These are phyloP conservation scores for Cenchrus fungigraminus DNA, from an alignment of 176 grass and related monocot species.

Conservation along the genomic window DNA sequence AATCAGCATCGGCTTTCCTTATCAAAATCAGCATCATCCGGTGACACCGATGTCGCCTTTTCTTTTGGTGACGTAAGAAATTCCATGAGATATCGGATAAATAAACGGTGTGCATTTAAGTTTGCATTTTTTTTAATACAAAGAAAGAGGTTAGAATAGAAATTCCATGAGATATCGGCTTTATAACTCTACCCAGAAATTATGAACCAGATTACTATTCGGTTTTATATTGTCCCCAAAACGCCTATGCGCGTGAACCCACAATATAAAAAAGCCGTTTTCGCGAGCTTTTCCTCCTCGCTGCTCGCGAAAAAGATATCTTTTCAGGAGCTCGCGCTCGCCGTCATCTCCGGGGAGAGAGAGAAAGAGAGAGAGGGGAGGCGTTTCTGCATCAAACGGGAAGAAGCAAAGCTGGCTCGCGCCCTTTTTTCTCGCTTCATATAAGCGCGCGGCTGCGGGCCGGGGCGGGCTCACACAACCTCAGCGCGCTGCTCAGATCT, in stretches of 20 bases:
- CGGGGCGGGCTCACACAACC: background rate
- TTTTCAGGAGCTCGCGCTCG: constrained; percentile 29
- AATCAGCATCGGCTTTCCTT: no score
- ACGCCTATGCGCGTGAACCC: no score
- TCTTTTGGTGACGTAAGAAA: background rate
- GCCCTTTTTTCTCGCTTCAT: background rate
- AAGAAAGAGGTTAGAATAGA: background rate
- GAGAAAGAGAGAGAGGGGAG: background rate
- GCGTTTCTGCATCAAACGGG: constrained; percentile 38
- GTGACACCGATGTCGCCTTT: background rate
- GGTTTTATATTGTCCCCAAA: no score
- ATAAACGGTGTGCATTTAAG: background rate
- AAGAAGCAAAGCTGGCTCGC: constrained; percentile 29
- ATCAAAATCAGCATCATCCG: background rate
- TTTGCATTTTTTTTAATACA: background rate
- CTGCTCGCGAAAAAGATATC: no score
- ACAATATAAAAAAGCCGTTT: no score
- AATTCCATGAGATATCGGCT: no score
- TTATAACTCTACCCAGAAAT: background rate
- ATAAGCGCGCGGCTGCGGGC: constrained; percentile 24
- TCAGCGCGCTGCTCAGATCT: constrained; percentile 46
- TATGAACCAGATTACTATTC: no score
- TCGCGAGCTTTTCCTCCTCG: no score
- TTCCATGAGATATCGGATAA: background rate
- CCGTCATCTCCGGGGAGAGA: background rate